Evolutionary conservation across 2,329 filamentous ascomycete species (phyloP), one percentile per base, ranked within the genome.

Genomic region (Ceratocystis cubensis): DNA sequence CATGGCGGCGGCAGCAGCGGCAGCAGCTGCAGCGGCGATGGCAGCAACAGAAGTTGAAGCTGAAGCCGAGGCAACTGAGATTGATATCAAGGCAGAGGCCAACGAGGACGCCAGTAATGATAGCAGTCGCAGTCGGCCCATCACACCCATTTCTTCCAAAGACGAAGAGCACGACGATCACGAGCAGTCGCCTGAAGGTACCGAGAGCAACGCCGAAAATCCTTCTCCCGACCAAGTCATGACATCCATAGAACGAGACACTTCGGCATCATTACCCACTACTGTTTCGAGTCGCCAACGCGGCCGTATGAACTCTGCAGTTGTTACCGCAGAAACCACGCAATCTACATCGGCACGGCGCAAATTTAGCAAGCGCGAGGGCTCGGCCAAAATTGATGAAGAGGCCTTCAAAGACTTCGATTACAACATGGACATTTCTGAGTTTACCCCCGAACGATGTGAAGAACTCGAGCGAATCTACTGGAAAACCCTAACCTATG

Each of bases 401-500:
- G 88, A 88, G 69, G 89, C 89, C 0, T 99, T 96, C 77, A 87
- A 89, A 72, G 84, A 88, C 70, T 99, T 96, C 74, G 88, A 97
- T 73, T 97, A 97, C 74, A 86, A 84, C 62, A 88, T 96, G 76
- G 86, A 93, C 70, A 83, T 91, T 41, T 89, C 92, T 5, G 91
- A 97, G 65, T 99, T 88, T 74, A 96, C 91, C 0, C 82, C 88
- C 0, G 93, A 97, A 75, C 84, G 95, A 68, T 97, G 94, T 73
- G 91, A 95, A 71, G 94, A 99, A 74, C 82, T 99, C 5, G 94
- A 99, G 76, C 88, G 90, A 65, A 88, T 87, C 56, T 99, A 99
- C 77, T 99, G 94, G 94, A 96, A 95, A 77, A 96, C 91, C 0
- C 81, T 99, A 69, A 96, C 92, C 25, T 99, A 95, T 76, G 95